phyloP scores from a whole-genome alignment of 164 flowering plant species.

The Nymphaea thermarum region DNA sequence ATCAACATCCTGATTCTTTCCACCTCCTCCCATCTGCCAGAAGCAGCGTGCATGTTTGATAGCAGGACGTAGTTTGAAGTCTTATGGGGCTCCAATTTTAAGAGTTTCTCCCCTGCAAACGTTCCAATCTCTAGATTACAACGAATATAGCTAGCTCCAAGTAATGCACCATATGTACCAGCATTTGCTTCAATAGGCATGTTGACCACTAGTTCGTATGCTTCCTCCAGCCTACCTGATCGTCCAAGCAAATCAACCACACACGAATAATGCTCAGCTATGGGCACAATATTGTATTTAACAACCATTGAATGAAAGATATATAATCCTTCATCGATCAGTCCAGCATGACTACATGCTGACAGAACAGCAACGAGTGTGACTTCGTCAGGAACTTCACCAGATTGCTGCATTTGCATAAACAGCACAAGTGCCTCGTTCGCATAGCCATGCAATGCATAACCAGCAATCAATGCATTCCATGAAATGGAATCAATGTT shows the following conservation, averaged over 20 bases:
- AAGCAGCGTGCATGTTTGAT: no score
- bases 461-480: slow-evolving; percentile 15
- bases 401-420: slow-evolving; percentile 8
- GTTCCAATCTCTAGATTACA: no score
- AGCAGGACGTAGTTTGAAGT: no score
- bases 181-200: slow-evolving; percentile 5
- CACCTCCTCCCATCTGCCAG: no score
- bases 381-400: slow-evolving; percentile 12
- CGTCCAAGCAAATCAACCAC: slow-evolving; percentile 15
- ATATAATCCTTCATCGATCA: slow-evolving; percentile 10
- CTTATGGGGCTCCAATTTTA: slow-evolving; percentile 14
- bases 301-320: slow-evolving; percentile 9
- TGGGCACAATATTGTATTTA: slow-evolving; percentile 9
- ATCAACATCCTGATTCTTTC: no score
- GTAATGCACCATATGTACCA: not conserved
- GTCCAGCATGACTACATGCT: slow-evolving; percentile 10
- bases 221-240: slow-evolving; percentile 13
- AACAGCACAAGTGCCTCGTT: slow-evolving; percentile 10
- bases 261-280: slow-evolving; percentile 15
- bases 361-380: slow-evolving; percentile 15
- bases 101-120: slow-evolving; percentile 15
- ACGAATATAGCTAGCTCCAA: slow-evolving; percentile 6
- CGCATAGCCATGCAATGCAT: slow-evolving; percentile 14
- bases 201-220: slow-evolving; percentile 9
- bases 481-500: slow-evolving; percentile 7